Evolutionary conservation across 2,329 filamentous ascomycete genomes (phyloP).

Genomic region (Diaporthe vexans): DNA sequence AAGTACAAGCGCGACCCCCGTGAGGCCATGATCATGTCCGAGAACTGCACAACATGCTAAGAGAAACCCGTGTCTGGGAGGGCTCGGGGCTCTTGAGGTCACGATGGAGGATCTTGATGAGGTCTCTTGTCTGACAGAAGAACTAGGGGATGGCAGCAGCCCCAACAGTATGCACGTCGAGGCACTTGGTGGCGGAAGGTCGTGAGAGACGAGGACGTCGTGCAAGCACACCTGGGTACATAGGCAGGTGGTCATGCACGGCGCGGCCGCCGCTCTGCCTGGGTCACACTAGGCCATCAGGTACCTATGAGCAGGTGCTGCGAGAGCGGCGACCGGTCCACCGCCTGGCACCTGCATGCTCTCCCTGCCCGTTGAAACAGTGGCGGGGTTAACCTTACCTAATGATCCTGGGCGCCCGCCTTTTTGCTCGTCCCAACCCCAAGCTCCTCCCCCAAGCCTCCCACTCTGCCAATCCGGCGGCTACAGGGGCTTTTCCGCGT

Average conservation of each 20-base stretch:
- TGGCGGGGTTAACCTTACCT: slow-evolving; percentile 24
- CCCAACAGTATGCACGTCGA: not conserved
- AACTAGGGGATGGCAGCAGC: not conserved
- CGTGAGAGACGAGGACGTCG: not conserved
- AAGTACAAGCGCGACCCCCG: slow-evolving; percentile 41
- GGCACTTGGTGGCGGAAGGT: not conserved
- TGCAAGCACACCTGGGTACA: not conserved
- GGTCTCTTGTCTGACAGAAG: slow-evolving; percentile 7
- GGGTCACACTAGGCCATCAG: too few relatives aligned
- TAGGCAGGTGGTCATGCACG: not conserved
- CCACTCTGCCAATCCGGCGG: slow-evolving; percentile 1
- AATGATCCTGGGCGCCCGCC: slow-evolving; percentile 18
- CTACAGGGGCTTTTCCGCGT: slow-evolving; percentile 18
- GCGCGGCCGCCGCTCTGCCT: not conserved
- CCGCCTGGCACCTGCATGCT: not conserved
- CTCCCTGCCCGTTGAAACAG: not conserved
- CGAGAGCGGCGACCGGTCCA: not conserved
- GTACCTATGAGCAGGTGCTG: too few relatives aligned
- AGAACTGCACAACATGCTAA: slow-evolving; percentile 38
- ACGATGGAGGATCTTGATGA: slow-evolving; percentile 3
- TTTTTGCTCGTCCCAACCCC: slow-evolving; percentile 4
- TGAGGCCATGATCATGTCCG: slow-evolving; percentile 40
- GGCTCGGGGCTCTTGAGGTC: not conserved
- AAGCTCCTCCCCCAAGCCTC: slow-evolving; percentile 15
- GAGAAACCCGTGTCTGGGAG: not conserved